phyloP scores from a whole-genome alignment of 768 basidiomycete genomes.

The Rhodosporidiobolus sp. region DNA sequence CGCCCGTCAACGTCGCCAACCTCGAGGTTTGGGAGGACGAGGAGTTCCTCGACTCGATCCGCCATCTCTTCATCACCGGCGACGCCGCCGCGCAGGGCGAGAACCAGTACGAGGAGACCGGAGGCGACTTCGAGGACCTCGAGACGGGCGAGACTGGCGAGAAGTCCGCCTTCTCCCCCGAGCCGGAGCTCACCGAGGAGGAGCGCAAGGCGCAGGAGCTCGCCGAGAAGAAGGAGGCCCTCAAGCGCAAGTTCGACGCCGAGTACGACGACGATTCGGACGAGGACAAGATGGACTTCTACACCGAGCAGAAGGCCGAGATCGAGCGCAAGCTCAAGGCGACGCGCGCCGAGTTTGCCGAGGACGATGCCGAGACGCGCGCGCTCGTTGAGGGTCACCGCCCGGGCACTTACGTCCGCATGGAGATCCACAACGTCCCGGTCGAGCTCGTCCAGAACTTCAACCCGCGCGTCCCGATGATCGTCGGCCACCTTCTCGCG shows the following conservation, averaged over 20 bases:
- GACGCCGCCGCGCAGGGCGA: conserved; percentile 48
- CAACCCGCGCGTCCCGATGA: conserved; percentile 81
- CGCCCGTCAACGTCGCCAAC: conserved; percentile 52
- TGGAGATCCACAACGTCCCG: conserved; percentile 79
- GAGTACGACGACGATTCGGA: conserved; percentile 67
- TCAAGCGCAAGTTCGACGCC: conserved; percentile 94
- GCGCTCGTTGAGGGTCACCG: conserved; percentile 83
- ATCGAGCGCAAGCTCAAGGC: conserved; percentile 56
- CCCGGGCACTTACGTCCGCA: conserved; percentile 86
- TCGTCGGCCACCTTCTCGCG: conserved; percentile 84
- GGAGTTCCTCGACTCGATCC: conserved; percentile 77
- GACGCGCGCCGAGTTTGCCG: conserved; percentile 80
- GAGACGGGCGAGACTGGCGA: conserved; percentile 51
- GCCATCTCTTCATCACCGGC: conserved; percentile 86
- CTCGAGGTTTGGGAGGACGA: conserved; percentile 80
- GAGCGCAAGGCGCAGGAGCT: conserved; percentile 54
- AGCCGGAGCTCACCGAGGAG: conserved; percentile 44
- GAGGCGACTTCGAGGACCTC: conserved; percentile 51
- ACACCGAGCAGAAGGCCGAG: conserved; percentile 85
- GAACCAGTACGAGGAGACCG: conserved; percentile 51
- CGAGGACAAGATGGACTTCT: conserved; percentile 71
- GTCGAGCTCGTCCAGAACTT: conserved; percentile 91
- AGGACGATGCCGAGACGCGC: conserved; percentile 70
- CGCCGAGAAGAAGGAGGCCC: conserved; percentile 78
- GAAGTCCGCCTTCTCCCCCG: conserved; percentile 44